Evolutionary conservation across 2,329 filamentous ascomycete genomes (phyloP), one percentile per base, ranked within the genome.

Genomic region (Calonectria pauciramosa): DNA sequence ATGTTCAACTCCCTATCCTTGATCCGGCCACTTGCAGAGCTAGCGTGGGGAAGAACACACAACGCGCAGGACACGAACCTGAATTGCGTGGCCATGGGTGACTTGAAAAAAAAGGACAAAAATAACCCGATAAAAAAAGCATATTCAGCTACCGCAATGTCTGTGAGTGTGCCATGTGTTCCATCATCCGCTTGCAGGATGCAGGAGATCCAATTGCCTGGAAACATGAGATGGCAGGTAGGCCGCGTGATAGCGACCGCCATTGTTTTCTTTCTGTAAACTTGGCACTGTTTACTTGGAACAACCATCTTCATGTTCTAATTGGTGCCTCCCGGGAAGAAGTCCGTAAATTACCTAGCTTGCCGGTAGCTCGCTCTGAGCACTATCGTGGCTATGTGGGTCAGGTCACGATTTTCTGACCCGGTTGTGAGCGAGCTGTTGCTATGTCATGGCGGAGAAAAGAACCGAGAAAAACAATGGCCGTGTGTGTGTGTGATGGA

Each of bases 311-410:
- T 2, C 44, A 47, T 18, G 13, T 26, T 65, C 52, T 63, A 52
- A 60, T 75, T 56, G 59, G 56, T 26, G 23, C 18, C 64, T 30
- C 32, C 66, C 72, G 75, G 75, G 36, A 72, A 74, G 74, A 75
- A 76, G 69, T 72, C 75, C 73, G 70, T 52, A 38, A 52, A 65
- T 56, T 70, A 70, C 36, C 66, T 73, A 70, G 66, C 71, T 44
- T 20, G 32, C 16, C 38, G 28, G 30, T 44, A 51, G 54, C 64
- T 47, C n/a, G 11, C 44, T 13, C 44, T 47, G 20, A 47, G 44
- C n/a, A 47, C 34, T 30, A 51, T 64, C 44, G 11, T 52, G 32
- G 34, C 26, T 23, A 70, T 67, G 71, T 73, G 71, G 71, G 71
- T 49, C 66, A 23, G n/a, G 34, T 32, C 41, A 49, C 41, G 54